phyloP scores from a whole-genome alignment of 371 early-diverging fungal species.

The Parasitella parasitica region DNA sequence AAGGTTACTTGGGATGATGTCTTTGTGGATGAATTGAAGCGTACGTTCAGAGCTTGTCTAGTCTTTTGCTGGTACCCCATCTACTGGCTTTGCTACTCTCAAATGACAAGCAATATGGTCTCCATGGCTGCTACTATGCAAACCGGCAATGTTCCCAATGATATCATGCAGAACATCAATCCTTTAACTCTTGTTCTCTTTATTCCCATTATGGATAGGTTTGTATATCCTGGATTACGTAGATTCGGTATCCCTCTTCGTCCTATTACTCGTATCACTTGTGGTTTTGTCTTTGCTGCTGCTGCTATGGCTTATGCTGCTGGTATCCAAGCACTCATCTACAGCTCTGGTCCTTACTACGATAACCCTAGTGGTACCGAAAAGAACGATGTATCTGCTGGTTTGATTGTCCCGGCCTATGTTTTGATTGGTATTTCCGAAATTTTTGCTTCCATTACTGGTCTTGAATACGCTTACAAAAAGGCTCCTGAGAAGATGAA shows the following conservation, averaged over 20 bases:
- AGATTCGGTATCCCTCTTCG: constrained; percentile 65
- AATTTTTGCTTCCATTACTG: constrained; percentile 78
- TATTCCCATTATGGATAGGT: constrained; percentile 71
- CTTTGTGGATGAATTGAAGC: constrained; percentile 71
- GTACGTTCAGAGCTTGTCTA: constrained; percentile 65
- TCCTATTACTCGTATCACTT: constrained; percentile 70
- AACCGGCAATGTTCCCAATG: constrained; percentile 63
- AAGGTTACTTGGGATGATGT: constrained; percentile 67
- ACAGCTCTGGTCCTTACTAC: constrained; percentile 33
- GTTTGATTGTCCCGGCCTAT: constrained; percentile 69
- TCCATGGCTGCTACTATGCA: constrained; percentile 73
- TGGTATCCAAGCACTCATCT: constrained; percentile 68
- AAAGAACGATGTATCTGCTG: constrained; percentile 58
- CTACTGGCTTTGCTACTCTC: constrained; percentile 79
- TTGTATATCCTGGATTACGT: constrained; percentile 70
- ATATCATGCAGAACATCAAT: constrained; percentile 66
- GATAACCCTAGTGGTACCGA: constrained; percentile 35
- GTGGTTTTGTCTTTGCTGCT: constrained; percentile 67
- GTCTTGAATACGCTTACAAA: constrained; percentile 79
- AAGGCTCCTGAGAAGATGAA: constrained; percentile 75
- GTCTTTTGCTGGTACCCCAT: constrained; percentile 75
- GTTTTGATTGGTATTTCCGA: constrained; percentile 71
- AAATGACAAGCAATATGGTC: constrained; percentile 77
- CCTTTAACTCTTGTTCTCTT: constrained; percentile 66
- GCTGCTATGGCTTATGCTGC: constrained; percentile 72